Conservation (phyloP, 2,329 filamentous ascomycete genomes). For the Tympanopsis confertula region DNA sequence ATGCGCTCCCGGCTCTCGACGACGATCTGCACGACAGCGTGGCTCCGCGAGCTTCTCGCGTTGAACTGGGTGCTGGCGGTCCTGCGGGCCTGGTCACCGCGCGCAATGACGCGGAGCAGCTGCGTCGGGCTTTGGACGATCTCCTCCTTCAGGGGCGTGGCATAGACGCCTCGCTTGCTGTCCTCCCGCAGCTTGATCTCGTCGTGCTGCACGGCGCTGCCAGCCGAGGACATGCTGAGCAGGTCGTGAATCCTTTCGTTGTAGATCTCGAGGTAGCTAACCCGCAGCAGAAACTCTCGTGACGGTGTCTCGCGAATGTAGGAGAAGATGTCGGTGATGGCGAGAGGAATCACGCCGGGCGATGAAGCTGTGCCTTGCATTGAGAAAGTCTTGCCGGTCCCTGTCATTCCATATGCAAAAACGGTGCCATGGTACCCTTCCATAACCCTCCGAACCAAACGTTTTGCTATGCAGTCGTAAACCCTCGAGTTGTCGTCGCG, state of each 20-base stretch:
- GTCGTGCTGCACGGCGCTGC: conserved; percentile 55
- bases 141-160: conserved; percentile 89
- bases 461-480: conserved; percentile 88
- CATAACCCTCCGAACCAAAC: conserved; percentile 91
- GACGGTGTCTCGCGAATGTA: conserved; percentile 96
- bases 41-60: conserved; percentile 87
- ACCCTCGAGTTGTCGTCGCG: conserved; percentile 90
- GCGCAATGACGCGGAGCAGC: conserved; percentile 82
- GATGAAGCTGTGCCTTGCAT: conserved; percentile 97
- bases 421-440: conserved; percentile 98
- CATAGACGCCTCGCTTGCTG: conserved; percentile 91
- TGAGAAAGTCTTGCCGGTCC: conserved; percentile 96
- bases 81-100: conserved; percentile 79
- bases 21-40: conserved; percentile 96
- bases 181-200: conserved; percentile 97
- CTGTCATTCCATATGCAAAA: conserved; percentile 98
- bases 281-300: conserved; percentile 82
- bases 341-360: conserved; percentile 89
- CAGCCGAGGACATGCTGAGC: conserved; percentile 60
- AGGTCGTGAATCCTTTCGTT: conserved; percentile 96
- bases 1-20: conserved; percentile 89
- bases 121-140: conserved; percentile 98
- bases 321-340: conserved; percentile 97
- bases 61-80: conserved; percentile 97
- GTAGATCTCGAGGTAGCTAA: conserved; percentile 98